Evolutionary conservation across 2,329 filamentous ascomycete species (phyloP), one percentile per base, ranked within the genome.

Genomic region (Penicillium sp.): DNA sequence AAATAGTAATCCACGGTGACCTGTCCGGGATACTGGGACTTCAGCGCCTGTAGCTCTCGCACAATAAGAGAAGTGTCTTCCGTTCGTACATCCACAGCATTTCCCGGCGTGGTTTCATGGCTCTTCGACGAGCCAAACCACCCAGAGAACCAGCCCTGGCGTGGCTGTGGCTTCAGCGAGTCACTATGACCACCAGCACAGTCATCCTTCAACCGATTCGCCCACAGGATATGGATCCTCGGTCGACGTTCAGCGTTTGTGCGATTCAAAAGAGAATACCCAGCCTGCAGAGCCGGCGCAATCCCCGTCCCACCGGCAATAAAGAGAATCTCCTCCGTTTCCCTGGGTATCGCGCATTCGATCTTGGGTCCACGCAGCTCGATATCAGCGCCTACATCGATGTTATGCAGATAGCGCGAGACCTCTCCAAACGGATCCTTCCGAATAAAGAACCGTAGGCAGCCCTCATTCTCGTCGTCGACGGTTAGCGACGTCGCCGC

Each of bases 251-350:
- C 57, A 32, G 59, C 40, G 15, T 56, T 61, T 54, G 76, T 67
- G 61, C 71, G 58, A 52, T 60, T 63, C 47, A 68, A 74, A 12
- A 93, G 72, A 0, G 84, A 83, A 57, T 86, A 77, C 2, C 86
- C 89, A 39, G 88, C 83, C 74, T 97, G 93, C 71, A 97, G 75
- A 8, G 92, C 94, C 0, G 93, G 90, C 16, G 91, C 91, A 64
- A 99, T 89, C 1, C 94, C 93, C 0, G 94, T 99, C 0, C 94
- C 94, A 2, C 92, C 94, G 1, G 92, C 94, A 23, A 97, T 77
- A 67, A 97, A 96, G 2, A 97, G 78, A 3, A 97, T 79, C 56
- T 82, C 77, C 47, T 76, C 72, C 27, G 83, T 78, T 53, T 80
- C 72, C 6, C 65, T 81, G 70, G 83, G 80, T 7, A 88, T 71